Percentiles rank a stretch among this genome's conserved stretches.
Evolutionary conservation across 2,329 filamentous ascomycete genomes (phyloP).

Genomic region (Mycosphaerelloides madeirae): DNA sequence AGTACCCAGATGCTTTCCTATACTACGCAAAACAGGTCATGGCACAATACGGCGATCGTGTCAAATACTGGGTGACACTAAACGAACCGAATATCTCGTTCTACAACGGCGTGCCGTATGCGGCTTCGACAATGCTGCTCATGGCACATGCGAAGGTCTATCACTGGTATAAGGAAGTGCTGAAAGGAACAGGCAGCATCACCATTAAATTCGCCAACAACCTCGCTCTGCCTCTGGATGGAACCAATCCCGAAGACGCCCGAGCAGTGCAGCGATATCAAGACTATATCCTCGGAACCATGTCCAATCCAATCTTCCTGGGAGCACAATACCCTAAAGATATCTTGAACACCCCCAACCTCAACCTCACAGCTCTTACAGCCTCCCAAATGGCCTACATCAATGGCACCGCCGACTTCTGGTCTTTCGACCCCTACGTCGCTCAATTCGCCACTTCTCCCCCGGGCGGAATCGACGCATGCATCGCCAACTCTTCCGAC

Average conservation of each 20-base stretch:
- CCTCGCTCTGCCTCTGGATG: conserved; percentile 34
- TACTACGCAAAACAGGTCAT: conserved; percentile 39
- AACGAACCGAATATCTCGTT: conserved; percentile 36
- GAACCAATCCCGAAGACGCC: conserved; percentile 40
- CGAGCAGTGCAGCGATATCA: conserved; percentile 45
- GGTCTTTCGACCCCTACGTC: conserved; percentile 38
- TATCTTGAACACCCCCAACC: conserved; percentile 43
- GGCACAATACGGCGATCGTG: conserved; percentile 36
- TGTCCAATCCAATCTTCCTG: conserved; percentile 52
- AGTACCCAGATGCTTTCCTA: conserved; percentile 36
- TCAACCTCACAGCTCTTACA: conserved; percentile 46
- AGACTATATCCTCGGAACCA: conserved; percentile 44
- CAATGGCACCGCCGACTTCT: conserved; percentile 32
- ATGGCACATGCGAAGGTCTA: conserved; percentile 20
- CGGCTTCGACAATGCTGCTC: conserved; percentile 31
- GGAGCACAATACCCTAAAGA: conserved; percentile 47
- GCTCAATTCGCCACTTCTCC: conserved; percentile 34
- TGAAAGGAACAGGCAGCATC: conserved; percentile 49
- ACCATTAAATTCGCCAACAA: conserved; percentile 47
- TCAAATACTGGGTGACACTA: conserved; percentile 39
- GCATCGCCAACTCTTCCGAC: conserved; percentile 32
- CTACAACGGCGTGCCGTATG: conserved; percentile 19
- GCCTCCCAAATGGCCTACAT: conserved; percentile 40
- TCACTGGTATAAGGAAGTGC: conserved; percentile 51
- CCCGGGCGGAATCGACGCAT: conserved; percentile 34